These are phyloP conservation scores for Pleurotus platypus DNA, from an alignment of 768 basidiomycete genomes.

Conservation along the genomic window DNA sequence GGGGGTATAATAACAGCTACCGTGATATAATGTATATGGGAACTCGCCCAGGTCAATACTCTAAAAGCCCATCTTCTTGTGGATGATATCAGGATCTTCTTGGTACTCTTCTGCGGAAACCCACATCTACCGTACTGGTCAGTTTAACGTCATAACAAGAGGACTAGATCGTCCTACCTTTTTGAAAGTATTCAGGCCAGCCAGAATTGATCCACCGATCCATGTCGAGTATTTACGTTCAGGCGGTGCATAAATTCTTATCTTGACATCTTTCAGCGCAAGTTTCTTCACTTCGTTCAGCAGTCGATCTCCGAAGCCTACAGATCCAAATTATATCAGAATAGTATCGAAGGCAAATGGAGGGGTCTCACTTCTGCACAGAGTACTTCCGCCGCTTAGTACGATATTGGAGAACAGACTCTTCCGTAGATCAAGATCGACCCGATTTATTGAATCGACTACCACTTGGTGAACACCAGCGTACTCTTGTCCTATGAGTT, in stretches of 20 bases:
- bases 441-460: slow-evolving; percentile 95
- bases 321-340: slow-evolving; percentile 8
- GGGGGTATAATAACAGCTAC: slow-evolving; percentile 24
- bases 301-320: slow-evolving; percentile 93
- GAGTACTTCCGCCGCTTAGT: slow-evolving; percentile 92
- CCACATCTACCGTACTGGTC: slow-evolving; percentile 76
- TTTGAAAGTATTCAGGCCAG: slow-evolving; percentile 95
- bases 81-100: slow-evolving; percentile 98
- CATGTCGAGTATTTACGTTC: slow-evolving; percentile 97
- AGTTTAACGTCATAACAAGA: slow-evolving; percentile 8
- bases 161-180: slow-evolving; percentile 53
- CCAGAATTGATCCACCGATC: slow-evolving; percentile 97
- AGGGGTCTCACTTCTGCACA: slow-evolving; percentile 74
- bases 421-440: slow-evolving; percentile 95
- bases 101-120: slow-evolving; percentile 99
- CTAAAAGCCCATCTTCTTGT: slow-evolving; percentile 84
- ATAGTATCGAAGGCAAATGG: background rate
- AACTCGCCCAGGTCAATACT: slow-evolving; percentile 10
- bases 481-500: slow-evolving; percentile 93
- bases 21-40: slow-evolving; percentile 11
- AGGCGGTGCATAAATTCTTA: slow-evolving; percentile 99
- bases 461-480: slow-evolving; percentile 97
- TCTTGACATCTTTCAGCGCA: slow-evolving; percentile 93
- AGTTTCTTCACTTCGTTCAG: slow-evolving; percentile 96
- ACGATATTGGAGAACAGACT: slow-evolving; percentile 96